Percentiles rank a stretch among this genome's conserved stretches.
phyloP scores from a whole-genome alignment of 23 red algal species.

The Chondrus crispus region DNA sequence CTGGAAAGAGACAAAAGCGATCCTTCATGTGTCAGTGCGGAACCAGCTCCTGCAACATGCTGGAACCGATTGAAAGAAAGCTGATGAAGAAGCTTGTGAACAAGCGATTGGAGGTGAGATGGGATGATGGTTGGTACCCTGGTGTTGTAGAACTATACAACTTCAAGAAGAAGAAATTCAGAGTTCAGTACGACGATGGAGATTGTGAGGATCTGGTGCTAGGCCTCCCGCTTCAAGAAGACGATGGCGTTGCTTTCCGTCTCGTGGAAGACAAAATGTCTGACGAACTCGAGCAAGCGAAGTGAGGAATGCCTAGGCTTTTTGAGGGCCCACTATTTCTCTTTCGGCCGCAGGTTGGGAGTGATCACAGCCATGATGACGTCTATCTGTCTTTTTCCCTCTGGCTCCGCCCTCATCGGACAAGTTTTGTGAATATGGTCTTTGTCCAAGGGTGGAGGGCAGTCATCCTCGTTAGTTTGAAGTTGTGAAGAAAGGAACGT shows the following conservation, averaged over 20 bases:
- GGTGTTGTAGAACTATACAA: slow-evolving; percentile 55
- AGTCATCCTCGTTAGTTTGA: too few relatives aligned
- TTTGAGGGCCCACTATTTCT: too few relatives aligned
- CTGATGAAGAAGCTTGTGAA: slow-evolving; percentile 50
- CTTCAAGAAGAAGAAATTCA: slow-evolving; percentile 54
- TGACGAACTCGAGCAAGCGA: neutral
- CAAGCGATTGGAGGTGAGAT: slow-evolving; percentile 52
- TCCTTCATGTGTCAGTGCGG: slow-evolving; percentile 71
- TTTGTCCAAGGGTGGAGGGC: too few relatives aligned
- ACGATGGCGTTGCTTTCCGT: neutral
- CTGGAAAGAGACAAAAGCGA: slow-evolving; percentile 41
- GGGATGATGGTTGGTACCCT: slow-evolving; percentile 80
- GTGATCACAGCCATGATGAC: too few relatives aligned
- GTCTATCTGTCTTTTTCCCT: too few relatives aligned
- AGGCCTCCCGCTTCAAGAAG: slow-evolving; percentile 3
- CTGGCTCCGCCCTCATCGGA: too few relatives aligned
- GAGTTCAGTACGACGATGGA: slow-evolving; percentile 72
- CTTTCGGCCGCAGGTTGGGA: too few relatives aligned
- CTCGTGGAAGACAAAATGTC: neutral
- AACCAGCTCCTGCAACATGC: slow-evolving; percentile 56
- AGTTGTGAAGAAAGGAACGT: too few relatives aligned
- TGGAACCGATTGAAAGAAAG: slow-evolving; percentile 48
- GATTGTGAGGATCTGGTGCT: slow-evolving; percentile 65
- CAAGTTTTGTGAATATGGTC: too few relatives aligned
- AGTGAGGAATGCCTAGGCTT: too few relatives aligned